A percentile compares a stretch with the other conserved stretches of the same genome.
phyloP scores from a whole-genome alignment of 179 eudicot genomes.

The Pouteria campechiana region DNA sequence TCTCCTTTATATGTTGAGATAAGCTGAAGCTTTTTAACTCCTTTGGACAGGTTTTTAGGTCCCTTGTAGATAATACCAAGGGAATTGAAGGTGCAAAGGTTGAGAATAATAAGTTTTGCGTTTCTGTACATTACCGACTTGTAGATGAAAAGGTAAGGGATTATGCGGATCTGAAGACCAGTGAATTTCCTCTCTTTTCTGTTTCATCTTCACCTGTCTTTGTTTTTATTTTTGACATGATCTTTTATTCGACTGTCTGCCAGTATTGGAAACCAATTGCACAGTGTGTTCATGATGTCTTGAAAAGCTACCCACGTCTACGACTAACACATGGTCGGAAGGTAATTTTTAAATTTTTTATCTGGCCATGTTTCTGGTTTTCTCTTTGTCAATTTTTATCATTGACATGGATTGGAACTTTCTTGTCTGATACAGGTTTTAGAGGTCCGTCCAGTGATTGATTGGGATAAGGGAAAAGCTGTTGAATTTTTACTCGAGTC shows the following conservation, averaged over 20 bases:
- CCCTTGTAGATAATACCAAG: slow-evolving; percentile 48
- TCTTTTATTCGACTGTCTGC: neutral
- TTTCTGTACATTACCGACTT: slow-evolving; percentile 59
- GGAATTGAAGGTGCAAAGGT: slow-evolving; percentile 62
- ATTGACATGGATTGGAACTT: neutral
- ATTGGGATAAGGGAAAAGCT: slow-evolving; percentile 99
- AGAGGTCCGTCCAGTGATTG: slow-evolving; percentile 83
- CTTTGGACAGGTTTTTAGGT: slow-evolving; percentile 42
- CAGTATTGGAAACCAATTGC: slow-evolving; percentile 74
- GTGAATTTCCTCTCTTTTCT: neutral
- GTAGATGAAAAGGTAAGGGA: slow-evolving; percentile 72
- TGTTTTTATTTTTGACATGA: neutral
- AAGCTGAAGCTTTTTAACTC: neutral
- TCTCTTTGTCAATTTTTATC: neutral
- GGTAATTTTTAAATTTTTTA: slow-evolving; percentile 12
- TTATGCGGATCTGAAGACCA: neutral
- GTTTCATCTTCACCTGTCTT: neutral
- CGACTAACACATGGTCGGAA: slow-evolving; percentile 86
- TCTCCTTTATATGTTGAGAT: no score
- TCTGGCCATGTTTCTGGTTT: neutral
- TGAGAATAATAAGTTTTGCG: slow-evolving; percentile 84
- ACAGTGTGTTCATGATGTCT: slow-evolving; percentile 32
- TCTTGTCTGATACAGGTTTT: slow-evolving; percentile 32
- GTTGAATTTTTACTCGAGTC: slow-evolving; percentile 88
- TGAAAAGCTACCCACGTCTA: slow-evolving; percentile 59